phyloP scores from a whole-genome alignment of 768 basidiomycete genomes.

The Rhizopogon rudus region DNA sequence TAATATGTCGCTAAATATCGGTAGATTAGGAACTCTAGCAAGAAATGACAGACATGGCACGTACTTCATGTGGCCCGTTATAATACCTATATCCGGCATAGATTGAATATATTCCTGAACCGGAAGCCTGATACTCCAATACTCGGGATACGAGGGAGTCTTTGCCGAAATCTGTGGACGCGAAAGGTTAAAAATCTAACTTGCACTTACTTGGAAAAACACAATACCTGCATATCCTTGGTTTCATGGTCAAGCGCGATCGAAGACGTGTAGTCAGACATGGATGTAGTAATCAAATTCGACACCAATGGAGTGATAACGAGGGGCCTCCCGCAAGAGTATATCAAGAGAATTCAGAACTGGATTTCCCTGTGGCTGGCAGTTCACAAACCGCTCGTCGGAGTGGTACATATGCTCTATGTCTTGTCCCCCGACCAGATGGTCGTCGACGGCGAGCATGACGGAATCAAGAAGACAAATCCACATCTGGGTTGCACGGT shows the following conservation, averaged over 20 bases:
- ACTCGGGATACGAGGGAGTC: conserved; percentile 11
- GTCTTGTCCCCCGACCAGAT: conserved; percentile 5
- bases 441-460: not conserved
- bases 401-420: conserved; percentile 20
- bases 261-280: conserved; percentile 27
- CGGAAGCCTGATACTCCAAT: conserved; percentile 23
- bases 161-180: conserved; percentile 1
- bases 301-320: conserved; percentile 20
- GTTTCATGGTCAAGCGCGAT: conserved; percentile 22
- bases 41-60: not conserved
- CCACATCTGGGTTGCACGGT: not conserved
- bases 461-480: not conserved
- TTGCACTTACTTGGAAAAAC: not conserved
- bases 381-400: conserved; percentile 19
- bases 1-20: conserved; percentile 28
- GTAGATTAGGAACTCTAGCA: not conserved
- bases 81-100: conserved; percentile 19
- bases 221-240: conserved; percentile 14
- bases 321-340: conserved; percentile 19
- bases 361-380: conserved; percentile 20
- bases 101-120: conserved; percentile 24
- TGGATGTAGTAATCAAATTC: conserved; percentile 29
- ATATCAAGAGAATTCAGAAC: conserved; percentile 25
- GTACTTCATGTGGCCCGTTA: not conserved
- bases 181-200: not conserved